Conservation (phyloP, 2,329 filamentous ascomycete genomes). For the Ophiocordyceps camponoti-floridani region DNA sequence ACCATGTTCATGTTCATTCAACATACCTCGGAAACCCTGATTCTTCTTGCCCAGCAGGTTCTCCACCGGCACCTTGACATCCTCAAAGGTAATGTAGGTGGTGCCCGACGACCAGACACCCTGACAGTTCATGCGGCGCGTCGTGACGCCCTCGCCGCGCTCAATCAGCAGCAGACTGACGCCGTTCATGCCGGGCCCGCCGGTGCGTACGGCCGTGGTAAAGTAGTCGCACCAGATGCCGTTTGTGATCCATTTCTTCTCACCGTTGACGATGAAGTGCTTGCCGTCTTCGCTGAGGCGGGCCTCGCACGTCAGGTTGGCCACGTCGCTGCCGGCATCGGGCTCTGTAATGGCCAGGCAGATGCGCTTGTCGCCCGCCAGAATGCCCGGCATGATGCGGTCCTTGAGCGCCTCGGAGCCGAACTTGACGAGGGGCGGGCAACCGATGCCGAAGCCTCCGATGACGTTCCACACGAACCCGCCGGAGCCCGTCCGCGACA, state of each 20-base stretch:
- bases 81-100: slow-evolving; percentile 95
- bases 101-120: slow-evolving; percentile 92
- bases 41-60: slow-evolving; percentile 97
- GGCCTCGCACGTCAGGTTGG: slow-evolving; percentile 87
- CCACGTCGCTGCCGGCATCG: slow-evolving; percentile 87
- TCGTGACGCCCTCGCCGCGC: slow-evolving; percentile 74
- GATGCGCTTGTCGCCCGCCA: slow-evolving; percentile 89
- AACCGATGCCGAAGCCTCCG: slow-evolving; percentile 90
- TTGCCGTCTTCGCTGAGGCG: slow-evolving; percentile 91
- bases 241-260: slow-evolving; percentile 99
- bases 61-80: slow-evolving; percentile 98
- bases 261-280: slow-evolving; percentile 97
- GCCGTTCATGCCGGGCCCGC: slow-evolving; percentile 78
- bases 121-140: slow-evolving; percentile 94
- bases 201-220: slow-evolving; percentile 87
- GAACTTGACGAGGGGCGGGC: slow-evolving; percentile 81
- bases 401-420: slow-evolving; percentile 73
- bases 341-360: slow-evolving; percentile 95
- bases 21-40: slow-evolving; percentile 62
- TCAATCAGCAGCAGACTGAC: slow-evolving; percentile 85
- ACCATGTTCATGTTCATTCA: too few species aligned
- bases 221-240: slow-evolving; percentile 96
- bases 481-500: slow-evolving; percentile 74
- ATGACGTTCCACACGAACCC: slow-evolving; percentile 95
- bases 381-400: slow-evolving; percentile 72